These are phyloP conservation scores for Rhizoclosmatium globosum DNA, from an alignment of 192 early-diverging fungal species.

Conservation along the genomic window DNA sequence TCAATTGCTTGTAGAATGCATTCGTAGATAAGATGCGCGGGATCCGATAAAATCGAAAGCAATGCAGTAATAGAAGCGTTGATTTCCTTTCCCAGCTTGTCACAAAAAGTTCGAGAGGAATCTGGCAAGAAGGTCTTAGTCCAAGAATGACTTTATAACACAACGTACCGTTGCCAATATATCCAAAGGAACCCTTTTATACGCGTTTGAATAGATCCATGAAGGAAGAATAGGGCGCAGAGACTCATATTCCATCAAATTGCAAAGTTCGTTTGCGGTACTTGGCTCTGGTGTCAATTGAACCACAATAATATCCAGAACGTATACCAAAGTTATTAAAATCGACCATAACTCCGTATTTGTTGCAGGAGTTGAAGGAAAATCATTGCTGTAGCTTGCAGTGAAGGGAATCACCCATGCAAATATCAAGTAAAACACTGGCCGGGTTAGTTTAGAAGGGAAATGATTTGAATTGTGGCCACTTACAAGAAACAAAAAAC, in stretches of 20 bases:
- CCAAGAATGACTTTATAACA: too few species aligned
- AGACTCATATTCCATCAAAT: neutral
- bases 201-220: neutral
- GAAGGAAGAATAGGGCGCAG: neutral
- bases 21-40: neutral
- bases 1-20: neutral
- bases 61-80: neutral
- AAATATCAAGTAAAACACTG: neutral
- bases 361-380: neutral
- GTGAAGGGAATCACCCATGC: neutral
- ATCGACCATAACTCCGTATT: neutral
- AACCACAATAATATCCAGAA: neutral
- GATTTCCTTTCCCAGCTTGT: neutral
- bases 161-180: neutral
- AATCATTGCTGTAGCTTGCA: neutral
- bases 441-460: neutral
- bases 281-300: neutral
- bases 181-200: neutral
- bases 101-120: neutral
- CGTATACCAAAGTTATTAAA: neutral
- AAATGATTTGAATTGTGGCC: neutral
- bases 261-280: too few species aligned
- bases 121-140: neutral
- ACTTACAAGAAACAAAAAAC: neutral
- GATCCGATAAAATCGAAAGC: neutral